Base-by-base conservation (phyloP, 208 protist species). In the Trypanosoma grayi region DNA sequence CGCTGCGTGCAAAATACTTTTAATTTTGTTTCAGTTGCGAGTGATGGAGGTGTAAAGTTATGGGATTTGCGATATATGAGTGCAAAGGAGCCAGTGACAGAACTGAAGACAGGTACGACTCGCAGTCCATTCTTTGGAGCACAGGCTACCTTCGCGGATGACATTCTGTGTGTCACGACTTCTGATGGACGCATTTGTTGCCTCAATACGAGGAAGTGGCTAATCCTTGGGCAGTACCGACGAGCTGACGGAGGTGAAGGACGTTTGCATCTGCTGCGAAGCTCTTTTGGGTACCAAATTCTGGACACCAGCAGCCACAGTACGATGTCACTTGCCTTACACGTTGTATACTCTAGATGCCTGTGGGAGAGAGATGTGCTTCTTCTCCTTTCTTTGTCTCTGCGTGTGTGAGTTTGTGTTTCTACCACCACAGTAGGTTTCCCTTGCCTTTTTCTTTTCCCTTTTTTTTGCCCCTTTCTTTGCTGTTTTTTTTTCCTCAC, bases 41-140 rank as follows among this genome's bases (percentile, higher is more conserved):
- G 64, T 31, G 66, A 62, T 31, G 80, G 80, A 44, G 75, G 79
- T 43, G 58, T 71, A 24, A 84, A 80, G 45, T 59, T 91, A 31
- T 91, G 84, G 84, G 84, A 91, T 73, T 44, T 77, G 6, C 71
- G 84, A 33, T 73, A 73, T 52, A 68, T 90, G 51, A 25, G 14
- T 18, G 40, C 30, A 30, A 68, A 53, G 18, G 62, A 83, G 14
- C 75, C 82, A 0, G 75, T 89, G 30, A 30, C 39, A 10, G 55
- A 65, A 18, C 50, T 79, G 1, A 58, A 67, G 37, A 41, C 30
- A 13, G 53, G 66, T 30, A 54, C 47, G 31, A 55, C 37, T 66
- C 57, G 36, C 60, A 18, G 68, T 51, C 10, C 45, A 14, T 55
- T 67, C 50, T 25, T 56, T 41, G 72, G 55, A 50, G 41, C 59